These are phyloP conservation scores for Hymenoscyphus fraxineus DNA, from an alignment of 2,329 filamentous ascomycete genomes.

Conservation along the genomic window DNA sequence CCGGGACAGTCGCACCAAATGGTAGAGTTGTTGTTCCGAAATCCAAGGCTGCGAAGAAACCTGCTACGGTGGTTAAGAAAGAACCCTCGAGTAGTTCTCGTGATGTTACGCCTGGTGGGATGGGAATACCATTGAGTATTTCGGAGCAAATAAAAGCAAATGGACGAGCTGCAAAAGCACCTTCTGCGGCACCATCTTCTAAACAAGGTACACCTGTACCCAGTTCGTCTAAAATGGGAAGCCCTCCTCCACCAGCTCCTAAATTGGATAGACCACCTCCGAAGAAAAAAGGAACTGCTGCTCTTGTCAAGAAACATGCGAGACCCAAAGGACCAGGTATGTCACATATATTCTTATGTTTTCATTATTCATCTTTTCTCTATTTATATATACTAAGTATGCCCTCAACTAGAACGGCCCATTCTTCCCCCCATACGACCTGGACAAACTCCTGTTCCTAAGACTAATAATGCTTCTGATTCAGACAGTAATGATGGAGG, in stretches of 20 bases:
- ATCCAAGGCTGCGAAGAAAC: slow-evolving; percentile 16
- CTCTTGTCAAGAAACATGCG: slow-evolving; percentile 22
- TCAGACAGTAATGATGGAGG: slow-evolving; percentile 33
- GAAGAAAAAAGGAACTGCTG: slow-evolving; percentile 30
- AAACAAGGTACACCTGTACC: slow-evolving; percentile 29
- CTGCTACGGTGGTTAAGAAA: slow-evolving; percentile 18
- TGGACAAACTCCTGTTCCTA: slow-evolving; percentile 18
- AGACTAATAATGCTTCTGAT: slow-evolving; percentile 18
- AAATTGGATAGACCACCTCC: slow-evolving; percentile 25
- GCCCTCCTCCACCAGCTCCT: slow-evolving; percentile 19
- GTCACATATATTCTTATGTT: background rate
- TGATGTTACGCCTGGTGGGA: slow-evolving; percentile 23
- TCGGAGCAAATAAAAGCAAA: slow-evolving; percentile 33
- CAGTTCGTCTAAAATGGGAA: slow-evolving; percentile 19
- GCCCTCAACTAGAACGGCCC: slow-evolving; percentile 3
- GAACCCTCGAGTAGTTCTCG: slow-evolving; percentile 23
- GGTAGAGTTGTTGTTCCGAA: slow-evolving; percentile 17
- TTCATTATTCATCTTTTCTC: background rate
- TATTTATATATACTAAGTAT: background rate
- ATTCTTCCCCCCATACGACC: slow-evolving; percentile 16
- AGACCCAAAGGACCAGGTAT: slow-evolving; percentile 28
- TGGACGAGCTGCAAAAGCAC: slow-evolving; percentile 27
- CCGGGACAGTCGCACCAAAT: slow-evolving; percentile 4
- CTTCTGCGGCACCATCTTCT: slow-evolving; percentile 25
- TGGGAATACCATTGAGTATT: slow-evolving; percentile 26